A percentile compares a stretch with the other conserved stretches of the same genome.
These are phyloP conservation scores for Alnus glutinosa DNA, from an alignment of 306 rosid species.

Conservation along the genomic window DNA sequence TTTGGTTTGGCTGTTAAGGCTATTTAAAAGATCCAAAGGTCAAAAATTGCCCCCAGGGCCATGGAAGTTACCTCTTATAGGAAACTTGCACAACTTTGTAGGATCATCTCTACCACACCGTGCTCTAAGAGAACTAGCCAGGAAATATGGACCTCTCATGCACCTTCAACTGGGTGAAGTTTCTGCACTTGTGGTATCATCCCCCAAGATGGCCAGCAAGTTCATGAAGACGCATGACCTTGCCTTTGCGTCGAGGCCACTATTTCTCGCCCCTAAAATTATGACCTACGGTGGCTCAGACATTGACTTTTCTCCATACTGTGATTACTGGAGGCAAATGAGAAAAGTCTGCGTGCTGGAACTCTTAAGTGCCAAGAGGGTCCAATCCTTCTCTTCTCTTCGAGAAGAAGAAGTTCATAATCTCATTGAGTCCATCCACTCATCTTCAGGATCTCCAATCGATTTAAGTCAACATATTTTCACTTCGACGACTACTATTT, in stretches of 20 bases:
- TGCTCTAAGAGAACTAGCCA: slow-evolving; percentile 24
- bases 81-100: slow-evolving; percentile 26
- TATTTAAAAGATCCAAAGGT: neutral
- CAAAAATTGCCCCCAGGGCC: slow-evolving; percentile 31
- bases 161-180: slow-evolving; percentile 47
- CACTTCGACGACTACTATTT: neutral
- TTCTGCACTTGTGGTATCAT: slow-evolving; percentile 42
- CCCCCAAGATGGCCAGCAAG: slow-evolving; percentile 43
- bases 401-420: slow-evolving; percentile 48
- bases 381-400: slow-evolving; percentile 41
- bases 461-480: slow-evolving; percentile 16
- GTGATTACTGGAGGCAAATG: slow-evolving; percentile 58
- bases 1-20: neutral
- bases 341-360: slow-evolving; percentile 43
- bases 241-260: slow-evolving; percentile 37
- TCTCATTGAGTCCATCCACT: slow-evolving; percentile 31
- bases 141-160: slow-evolving; percentile 47
- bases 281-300: slow-evolving; percentile 19
- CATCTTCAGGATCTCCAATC: slow-evolving; percentile 19
- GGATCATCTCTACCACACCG: slow-evolving; percentile 28
- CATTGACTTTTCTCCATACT: slow-evolving; percentile 40
- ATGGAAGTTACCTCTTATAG: slow-evolving; percentile 29
- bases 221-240: slow-evolving; percentile 47
- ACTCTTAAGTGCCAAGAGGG: slow-evolving; percentile 44
- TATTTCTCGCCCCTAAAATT: slow-evolving; percentile 21